Evolutionary conservation across 2,329 filamentous ascomycete genomes (phyloP), one percentile per base, ranked within the genome.

Genomic region (Rhytidhysteron rufulum): DNA sequence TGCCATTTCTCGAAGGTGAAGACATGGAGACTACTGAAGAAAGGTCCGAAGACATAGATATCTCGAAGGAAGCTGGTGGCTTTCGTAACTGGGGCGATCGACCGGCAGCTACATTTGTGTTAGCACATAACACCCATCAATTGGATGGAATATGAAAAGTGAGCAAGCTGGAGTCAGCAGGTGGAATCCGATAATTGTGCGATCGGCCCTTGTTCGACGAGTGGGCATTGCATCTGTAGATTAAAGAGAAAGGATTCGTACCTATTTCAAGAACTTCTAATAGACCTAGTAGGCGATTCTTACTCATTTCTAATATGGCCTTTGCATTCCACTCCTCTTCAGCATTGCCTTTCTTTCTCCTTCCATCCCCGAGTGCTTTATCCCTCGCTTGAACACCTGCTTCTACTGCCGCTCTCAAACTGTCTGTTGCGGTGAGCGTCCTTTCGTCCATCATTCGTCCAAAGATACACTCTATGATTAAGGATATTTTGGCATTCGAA

Each of bases 361-460:
- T 69, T 31, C 61, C 69, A 18, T 70, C 70, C 3, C 58, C 67
- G 37, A 62, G 67, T 1, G 69, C 68, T 1, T 63, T 61, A 6
- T 66, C 60, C n/a, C 81, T 68, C 2, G 67, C 71, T 22, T 62
- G 35, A 31, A 83, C 77, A 0, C 82, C 82, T 15, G 53, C 44
- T 43, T 77, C 65, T n/a, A 78, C 66, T 0, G 75, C 72, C 0
- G 57, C 40, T 27, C 65, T 63, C 13, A 83, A 36, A 2, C 34
- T 31, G 2, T 46, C 39, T 0, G 57, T 61, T 1, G 51, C 39
- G 11, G 45, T 27, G 3, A 64, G 43, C 10, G 37, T 37, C n/a
- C 56, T 35, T 5, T 45, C 31, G 3, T 41, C 39, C 47, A 63
- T 54, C 58, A 63, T 60, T 36, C 50, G 50, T 41, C 58, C 43